Evolutionary conservation across 1,284 basidiomycete species (phyloP).

Genomic region (Chalciporus sp.): DNA sequence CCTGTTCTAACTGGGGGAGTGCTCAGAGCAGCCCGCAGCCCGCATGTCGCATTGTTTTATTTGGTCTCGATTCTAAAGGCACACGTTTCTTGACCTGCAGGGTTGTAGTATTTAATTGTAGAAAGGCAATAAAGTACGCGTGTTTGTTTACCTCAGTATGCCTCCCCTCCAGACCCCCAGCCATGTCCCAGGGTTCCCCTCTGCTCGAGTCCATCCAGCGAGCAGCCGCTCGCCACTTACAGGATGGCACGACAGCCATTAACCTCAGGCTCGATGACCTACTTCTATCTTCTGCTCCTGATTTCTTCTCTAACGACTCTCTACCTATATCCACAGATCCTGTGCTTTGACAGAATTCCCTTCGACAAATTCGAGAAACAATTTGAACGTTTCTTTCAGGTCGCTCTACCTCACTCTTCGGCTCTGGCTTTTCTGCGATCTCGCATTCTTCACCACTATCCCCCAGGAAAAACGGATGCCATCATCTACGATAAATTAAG

Average conservation of each 20-base stretch:
- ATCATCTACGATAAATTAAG: slow-evolving; percentile 62
- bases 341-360: slow-evolving; percentile 35
- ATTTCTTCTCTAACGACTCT: slow-evolving; percentile 66
- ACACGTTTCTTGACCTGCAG: no score
- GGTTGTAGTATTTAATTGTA: no score
- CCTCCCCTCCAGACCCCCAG: neutral
- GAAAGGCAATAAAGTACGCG: no score
- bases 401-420: slow-evolving; percentile 54
- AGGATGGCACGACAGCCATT: slow-evolving; percentile 8
- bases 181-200: slow-evolving; percentile 14
- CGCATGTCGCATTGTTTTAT: no score
- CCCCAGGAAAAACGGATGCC: slow-evolving; percentile 52
- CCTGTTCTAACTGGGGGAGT: no score
- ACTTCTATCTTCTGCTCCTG: slow-evolving; percentile 40
- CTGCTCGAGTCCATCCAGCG: slow-evolving; percentile 19
- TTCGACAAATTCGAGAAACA: slow-evolving; percentile 33
- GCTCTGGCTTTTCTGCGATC: slow-evolving; percentile 64
- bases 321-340: slow-evolving; percentile 51
- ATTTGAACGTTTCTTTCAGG: slow-evolving; percentile 15
- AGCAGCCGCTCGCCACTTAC: slow-evolving; percentile 10
- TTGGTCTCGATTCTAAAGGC: no score
- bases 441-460: slow-evolving; percentile 53
- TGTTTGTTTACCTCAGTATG: no score
- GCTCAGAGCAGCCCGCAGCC: no score
- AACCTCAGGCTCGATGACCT: slow-evolving; percentile 21